Percentiles rank a stretch among this genome's conserved stretches.
These are phyloP conservation scores for Boletus fagicola DNA, from an alignment of 768 basidiomycete genomes.

Conservation along the genomic window DNA sequence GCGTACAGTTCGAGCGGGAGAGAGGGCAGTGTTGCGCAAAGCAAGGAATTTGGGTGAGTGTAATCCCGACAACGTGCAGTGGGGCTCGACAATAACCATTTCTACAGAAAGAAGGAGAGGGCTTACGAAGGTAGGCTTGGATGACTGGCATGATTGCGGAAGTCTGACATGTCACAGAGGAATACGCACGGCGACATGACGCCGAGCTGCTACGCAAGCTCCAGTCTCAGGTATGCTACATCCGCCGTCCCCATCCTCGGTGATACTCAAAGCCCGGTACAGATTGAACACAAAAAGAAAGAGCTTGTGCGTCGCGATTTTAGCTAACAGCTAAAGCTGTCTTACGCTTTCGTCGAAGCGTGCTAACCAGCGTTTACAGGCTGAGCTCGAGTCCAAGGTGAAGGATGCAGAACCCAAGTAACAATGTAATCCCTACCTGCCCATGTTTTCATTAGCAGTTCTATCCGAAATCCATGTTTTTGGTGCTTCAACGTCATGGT, in stretches of 20 bases:
- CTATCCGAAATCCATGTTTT: not conserved
- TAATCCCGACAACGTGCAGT: not conserved
- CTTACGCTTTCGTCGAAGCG: conserved; percentile 12
- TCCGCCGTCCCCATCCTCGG: too few relatives aligned
- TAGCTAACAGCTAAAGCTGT: conserved; percentile 12
- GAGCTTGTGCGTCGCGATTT: conserved; percentile 30
- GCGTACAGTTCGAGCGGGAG: conserved; percentile 38
- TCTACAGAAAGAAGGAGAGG: conserved; percentile 66
- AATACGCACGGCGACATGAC: conserved; percentile 63
- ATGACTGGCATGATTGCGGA: not conserved
- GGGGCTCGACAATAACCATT: not conserved
- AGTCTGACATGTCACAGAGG: conserved; percentile 42
- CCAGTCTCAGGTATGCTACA: conserved; percentile 46
- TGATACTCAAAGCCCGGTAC: not conserved
- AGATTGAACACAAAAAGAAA: conserved; percentile 34
- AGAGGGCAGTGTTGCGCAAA: conserved; percentile 62
- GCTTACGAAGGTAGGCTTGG: conserved; percentile 56
- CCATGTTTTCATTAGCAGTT: conserved; percentile 8
- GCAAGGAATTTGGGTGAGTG: conserved; percentile 59
- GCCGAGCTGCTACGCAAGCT: conserved; percentile 57
- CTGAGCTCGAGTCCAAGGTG: conserved; percentile 30
- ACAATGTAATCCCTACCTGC: not conserved
- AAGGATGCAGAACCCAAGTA: conserved; percentile 26
- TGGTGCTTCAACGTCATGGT: not conserved
- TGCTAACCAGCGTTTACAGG: conserved; percentile 22